Evolutionary conservation across 768 basidiomycete genomes (phyloP), one percentile per base, ranked within the genome.

Genomic region (Tulasnella sp.): DNA sequence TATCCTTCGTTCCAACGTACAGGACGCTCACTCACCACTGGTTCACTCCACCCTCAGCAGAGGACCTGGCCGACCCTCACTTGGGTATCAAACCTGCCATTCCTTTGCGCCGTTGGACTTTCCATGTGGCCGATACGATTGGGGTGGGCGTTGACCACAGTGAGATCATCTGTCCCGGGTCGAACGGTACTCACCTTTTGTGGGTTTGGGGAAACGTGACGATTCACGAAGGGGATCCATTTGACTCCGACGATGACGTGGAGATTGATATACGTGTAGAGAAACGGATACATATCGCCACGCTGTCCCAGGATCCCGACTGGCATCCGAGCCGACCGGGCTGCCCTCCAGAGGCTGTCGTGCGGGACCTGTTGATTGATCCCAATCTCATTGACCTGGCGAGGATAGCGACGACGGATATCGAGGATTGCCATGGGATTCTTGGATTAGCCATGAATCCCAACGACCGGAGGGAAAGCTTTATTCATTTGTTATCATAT

Each of bases 11-110:
- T 31, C 76, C 46, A 34, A 40, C 76, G 8, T 77, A 74, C 72
- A 34, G 79, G 9, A 80, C 79, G 20, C 42, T 80, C 44, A 80
- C 79, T 12, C 79, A 80, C 8, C 79, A 80, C 50, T 80, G 79
- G 79, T 80, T 80, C 44, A 31, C 42, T 8, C 72, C 72, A 50
- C 31, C 24, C 20, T 46, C 28, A 24, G 16, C 28, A 22, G 46
- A n/a, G 22, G 46, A 42, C 1, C 42, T 54, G 37, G 28, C 79
- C n/a, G 42, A 34, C 20, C 48, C 64, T 28, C 40, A 34, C 37
- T 28, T 31, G 42, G 72, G 72, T 14, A 20, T 46, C 7, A 28
- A 31, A 22, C 79, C 79, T 40, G 64, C 64, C 24, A 69, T 69
- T 31, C 41, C 31, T 44, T 7, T 80, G 31, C 79, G 72, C 16